These are phyloP conservation scores for Apocynum venetum DNA, from an alignment of 257 asterid genomes.

Conservation along the genomic window DNA sequence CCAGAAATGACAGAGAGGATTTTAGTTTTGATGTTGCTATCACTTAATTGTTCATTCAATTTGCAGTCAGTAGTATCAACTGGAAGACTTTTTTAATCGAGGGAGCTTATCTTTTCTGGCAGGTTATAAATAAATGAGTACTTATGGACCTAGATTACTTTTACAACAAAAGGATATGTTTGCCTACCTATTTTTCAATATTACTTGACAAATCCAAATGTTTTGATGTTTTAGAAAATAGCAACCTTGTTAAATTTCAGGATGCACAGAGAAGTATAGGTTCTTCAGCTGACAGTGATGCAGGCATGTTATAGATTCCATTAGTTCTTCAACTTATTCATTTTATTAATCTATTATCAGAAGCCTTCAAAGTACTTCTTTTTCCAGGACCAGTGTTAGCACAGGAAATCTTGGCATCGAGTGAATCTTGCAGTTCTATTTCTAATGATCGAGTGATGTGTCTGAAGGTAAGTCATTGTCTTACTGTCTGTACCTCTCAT, in stretches of 20 bases:
- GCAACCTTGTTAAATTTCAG: neutral
- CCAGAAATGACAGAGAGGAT: too few relatives aligned
- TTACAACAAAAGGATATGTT: too few relatives aligned
- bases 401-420: constrained; percentile 19
- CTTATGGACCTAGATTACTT: too few relatives aligned
- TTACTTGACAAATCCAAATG: neutral
- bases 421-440: constrained; percentile 28
- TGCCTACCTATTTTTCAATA: neutral
- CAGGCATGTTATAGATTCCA: constrained; percentile 8
- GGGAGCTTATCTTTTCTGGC: too few relatives aligned
- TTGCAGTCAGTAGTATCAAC: too few relatives aligned
- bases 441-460: constrained; percentile 49
- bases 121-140: too few relatives aligned
- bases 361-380: neutral
- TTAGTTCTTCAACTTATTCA: neutral
- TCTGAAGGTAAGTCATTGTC: constrained; percentile 42
- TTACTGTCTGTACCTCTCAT: too few relatives aligned
- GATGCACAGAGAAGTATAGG: neutral
- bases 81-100: too few relatives aligned
- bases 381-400: constrained; percentile 15
- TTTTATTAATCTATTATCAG: neutral
- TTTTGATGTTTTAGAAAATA: neutral
- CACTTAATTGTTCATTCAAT: too few relatives aligned
- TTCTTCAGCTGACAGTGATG: constrained; percentile 2
- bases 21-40: too few relatives aligned